Conservation (phyloP, 192 early-diverging fungal species). For the Pilobolus umbonatus region DNA sequence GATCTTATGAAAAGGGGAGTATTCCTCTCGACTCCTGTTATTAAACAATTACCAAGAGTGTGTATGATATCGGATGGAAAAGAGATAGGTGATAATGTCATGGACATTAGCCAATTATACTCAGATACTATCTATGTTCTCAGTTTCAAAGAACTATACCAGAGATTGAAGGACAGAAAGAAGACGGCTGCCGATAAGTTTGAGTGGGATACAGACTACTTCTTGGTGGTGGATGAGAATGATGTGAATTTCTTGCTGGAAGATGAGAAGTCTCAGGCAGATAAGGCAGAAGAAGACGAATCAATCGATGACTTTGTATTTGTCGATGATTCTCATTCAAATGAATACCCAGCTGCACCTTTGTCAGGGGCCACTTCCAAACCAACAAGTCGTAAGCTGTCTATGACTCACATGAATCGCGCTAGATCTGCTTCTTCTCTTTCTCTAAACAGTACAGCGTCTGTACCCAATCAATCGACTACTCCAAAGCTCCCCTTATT, state of each 20-base stretch:
- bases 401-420: conserved; percentile 9
- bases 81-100: conserved; percentile 30
- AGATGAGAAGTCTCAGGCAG: conserved; percentile 6
- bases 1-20: conserved; percentile 46
- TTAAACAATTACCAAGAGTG: conserved; percentile 47
- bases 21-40: conserved; percentile 45
- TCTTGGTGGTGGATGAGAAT: conserved; percentile 50
- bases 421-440: conserved; percentile 23
- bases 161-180: conserved; percentile 31
- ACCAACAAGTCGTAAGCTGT: neutral
- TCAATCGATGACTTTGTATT: conserved; percentile 22
- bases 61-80: conserved; percentile 36
- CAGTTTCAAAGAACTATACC: conserved; percentile 44
- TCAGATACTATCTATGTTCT: conserved; percentile 43
- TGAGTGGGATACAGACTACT: conserved; percentile 55
- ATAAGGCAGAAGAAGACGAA: conserved; percentile 17
- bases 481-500: conserved; percentile 41
- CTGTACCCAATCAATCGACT: neutral
- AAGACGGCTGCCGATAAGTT: conserved; percentile 33
- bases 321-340: conserved; percentile 20
- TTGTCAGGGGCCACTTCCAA: conserved; percentile 1
- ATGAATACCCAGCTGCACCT: conserved; percentile 1
- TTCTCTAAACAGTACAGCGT: conserved; percentile 8
- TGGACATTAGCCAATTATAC: conserved; percentile 46
- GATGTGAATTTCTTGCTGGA: conserved; percentile 54